phyloP scores from a whole-genome alignment of 306 rosid genomes.

The Neltuma alba region DNA sequence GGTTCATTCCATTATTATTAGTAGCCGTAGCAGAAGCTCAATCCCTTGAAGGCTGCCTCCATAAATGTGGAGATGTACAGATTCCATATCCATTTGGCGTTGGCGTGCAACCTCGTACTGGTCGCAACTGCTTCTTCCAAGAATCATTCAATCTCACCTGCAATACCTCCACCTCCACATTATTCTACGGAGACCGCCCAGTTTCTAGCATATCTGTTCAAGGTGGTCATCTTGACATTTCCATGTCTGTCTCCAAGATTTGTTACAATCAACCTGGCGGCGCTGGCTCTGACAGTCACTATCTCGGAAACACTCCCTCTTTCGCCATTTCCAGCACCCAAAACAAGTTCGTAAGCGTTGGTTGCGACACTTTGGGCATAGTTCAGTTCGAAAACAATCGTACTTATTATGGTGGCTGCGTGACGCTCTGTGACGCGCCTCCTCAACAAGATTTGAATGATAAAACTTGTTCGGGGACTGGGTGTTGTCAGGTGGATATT shows the following conservation, averaged over 20 bases:
- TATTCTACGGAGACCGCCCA: background rate
- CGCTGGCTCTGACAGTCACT: background rate
- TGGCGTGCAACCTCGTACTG: background rate
- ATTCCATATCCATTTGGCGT: constrained; percentile 57
- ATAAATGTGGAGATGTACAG: constrained; percentile 31
- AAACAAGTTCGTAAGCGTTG: constrained; percentile 32
- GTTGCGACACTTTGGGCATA: constrained; percentile 30
- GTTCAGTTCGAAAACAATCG: background rate
- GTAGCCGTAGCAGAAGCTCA: background rate
- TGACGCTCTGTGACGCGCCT: background rate
- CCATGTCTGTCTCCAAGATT: background rate
- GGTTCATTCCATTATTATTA: background rate
- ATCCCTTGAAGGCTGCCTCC: background rate
- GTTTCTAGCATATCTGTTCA: constrained; percentile 28
- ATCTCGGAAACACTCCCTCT: background rate
- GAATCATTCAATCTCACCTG: constrained; percentile 16
- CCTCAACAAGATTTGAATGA: background rate
- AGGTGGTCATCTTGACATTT: constrained; percentile 23
- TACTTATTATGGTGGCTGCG: constrained; percentile 11
- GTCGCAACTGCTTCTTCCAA: constrained; percentile 2
- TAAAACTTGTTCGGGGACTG: constrained; percentile 23
- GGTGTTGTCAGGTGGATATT: constrained; percentile 36
- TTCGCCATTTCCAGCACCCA: constrained; percentile 15
- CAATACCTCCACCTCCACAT: background rate
- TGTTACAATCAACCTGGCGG: constrained; percentile 4